Percentiles rank a stretch among this genome's conserved stretches.
phyloP scores from a whole-genome alignment of 345 rosid genomes.

The Syzygium oleosum region DNA sequence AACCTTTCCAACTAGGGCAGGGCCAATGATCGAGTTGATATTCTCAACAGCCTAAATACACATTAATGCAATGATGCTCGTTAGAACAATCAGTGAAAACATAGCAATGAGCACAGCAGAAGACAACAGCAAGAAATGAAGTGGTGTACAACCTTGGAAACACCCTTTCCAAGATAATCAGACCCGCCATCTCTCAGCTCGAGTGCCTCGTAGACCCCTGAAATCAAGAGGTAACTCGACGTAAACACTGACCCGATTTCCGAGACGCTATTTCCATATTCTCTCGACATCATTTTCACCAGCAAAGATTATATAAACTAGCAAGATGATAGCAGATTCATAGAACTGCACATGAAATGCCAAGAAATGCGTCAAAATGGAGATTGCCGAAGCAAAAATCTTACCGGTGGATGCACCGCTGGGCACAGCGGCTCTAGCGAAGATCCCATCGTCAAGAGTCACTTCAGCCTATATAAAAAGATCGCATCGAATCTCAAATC shows the following conservation, averaged over 20 bases:
- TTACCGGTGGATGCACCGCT: constrained; percentile 99
- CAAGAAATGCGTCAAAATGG: background rate
- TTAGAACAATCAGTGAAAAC: background rate
- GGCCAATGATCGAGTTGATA: constrained; percentile 71
- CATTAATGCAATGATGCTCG: background rate
- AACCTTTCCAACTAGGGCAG: constrained; percentile 91
- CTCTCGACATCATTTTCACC: background rate
- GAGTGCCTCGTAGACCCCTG: constrained; percentile 91
- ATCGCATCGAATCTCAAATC: background rate
- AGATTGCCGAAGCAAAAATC: background rate
- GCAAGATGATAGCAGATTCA: background rate
- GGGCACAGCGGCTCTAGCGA: constrained; percentile 84
- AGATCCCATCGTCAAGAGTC: constrained; percentile 35
- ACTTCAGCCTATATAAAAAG: constrained; percentile 49
- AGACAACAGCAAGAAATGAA: background rate
- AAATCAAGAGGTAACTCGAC: background rate
- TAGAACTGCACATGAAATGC: background rate
- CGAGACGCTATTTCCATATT: background rate
- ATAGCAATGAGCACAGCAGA: background rate
- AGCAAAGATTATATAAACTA: background rate
- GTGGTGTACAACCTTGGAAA: constrained; percentile 43
- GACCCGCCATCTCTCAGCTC: constrained; percentile 96
- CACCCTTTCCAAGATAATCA: constrained; percentile 97
- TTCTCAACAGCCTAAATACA: constrained; percentile 63
- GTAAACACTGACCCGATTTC: background rate